These are phyloP conservation scores for Sporothrix sp. DNA, from an alignment of 2,329 filamentous ascomycete species.

Conservation along the genomic window DNA sequence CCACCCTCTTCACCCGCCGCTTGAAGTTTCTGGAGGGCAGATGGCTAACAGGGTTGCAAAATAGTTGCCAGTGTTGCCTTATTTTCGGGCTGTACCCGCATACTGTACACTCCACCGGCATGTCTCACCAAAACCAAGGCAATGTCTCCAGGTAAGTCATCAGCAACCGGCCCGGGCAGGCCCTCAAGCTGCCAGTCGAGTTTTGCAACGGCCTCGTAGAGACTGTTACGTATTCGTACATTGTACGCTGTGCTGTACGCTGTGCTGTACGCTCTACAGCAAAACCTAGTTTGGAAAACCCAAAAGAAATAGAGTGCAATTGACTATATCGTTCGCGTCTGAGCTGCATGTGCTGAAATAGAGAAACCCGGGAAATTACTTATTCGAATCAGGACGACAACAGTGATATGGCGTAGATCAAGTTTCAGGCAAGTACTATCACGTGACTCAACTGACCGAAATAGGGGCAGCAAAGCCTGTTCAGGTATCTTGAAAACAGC, in stretches of 20 bases:
- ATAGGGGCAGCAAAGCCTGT: not conserved
- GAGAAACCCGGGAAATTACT: conserved; percentile 1
- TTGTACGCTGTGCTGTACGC: no score
- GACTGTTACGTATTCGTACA: no score
- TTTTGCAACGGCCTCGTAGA: no score
- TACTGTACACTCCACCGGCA: not conserved
- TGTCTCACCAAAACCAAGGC: not conserved
- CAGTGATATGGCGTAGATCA: not conserved
- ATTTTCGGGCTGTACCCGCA: no score
- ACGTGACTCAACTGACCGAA: not conserved
- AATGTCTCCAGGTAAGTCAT: not conserved
- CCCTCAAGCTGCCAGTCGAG: no score
- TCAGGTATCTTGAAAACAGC: not conserved
- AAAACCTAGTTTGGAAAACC: no score
- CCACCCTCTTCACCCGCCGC: not conserved
- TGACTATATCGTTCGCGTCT: no score
- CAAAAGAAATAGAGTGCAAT: no score
- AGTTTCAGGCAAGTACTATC: not conserved
- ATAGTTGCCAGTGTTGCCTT: not conserved
- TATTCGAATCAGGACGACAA: not conserved
- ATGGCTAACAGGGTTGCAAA: not conserved
- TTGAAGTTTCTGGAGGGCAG: not conserved
- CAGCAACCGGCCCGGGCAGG: no score
- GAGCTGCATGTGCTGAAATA: no score
- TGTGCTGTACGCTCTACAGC: no score